Percentiles rank a stretch among this genome's conserved stretches.
These are phyloP conservation scores for Cucumis cinereus DNA, from an alignment of 306 rosid species.

Conservation along the genomic window DNA sequence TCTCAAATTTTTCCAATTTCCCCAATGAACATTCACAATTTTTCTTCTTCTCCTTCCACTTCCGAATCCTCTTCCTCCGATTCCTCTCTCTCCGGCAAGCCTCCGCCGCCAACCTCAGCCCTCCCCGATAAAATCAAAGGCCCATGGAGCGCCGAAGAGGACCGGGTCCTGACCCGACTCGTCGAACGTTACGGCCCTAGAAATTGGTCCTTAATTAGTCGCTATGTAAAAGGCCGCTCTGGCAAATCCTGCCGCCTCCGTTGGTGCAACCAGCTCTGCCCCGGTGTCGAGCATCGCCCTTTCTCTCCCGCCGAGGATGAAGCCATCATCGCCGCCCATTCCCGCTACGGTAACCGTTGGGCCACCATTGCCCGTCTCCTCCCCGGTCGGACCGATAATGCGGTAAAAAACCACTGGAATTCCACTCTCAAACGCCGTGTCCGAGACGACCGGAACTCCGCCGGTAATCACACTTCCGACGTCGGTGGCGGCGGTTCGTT, in stretches of 20 bases:
- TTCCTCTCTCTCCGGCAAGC: conserved; percentile 23
- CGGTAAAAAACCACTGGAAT: conserved; percentile 96
- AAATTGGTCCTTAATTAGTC: conserved; percentile 89
- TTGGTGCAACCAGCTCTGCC: conserved; percentile 97
- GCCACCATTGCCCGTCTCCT: conserved; percentile 86
- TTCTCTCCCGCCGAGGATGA: conserved; percentile 72
- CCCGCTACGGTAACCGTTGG: conserved; percentile 80
- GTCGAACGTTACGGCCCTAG: conserved; percentile 70
- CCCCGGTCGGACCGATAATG: conserved; percentile 93
- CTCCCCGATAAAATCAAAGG: conserved; percentile 56
- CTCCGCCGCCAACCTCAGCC: background rate
- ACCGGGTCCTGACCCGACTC: conserved; percentile 59
- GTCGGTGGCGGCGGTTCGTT: background rate
- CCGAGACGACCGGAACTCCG: conserved; percentile 1
- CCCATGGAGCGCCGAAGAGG: conserved; percentile 97
- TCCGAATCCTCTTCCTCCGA: conserved; percentile 55
- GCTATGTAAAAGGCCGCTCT: conserved; percentile 70
- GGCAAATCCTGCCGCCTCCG: conserved; percentile 90
- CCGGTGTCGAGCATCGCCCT: conserved; percentile 73
- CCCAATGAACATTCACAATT: conserved; percentile 10
- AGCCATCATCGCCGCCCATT: conserved; percentile 62
- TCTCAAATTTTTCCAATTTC: background rate
- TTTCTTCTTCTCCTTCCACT: conserved; percentile 51
- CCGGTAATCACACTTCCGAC: background rate
- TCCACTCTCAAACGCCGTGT: conserved; percentile 74